These are phyloP conservation scores for Zopfochytrium polystomum DNA, from an alignment of 371 early-diverging fungal species.

Conservation along the genomic window DNA sequence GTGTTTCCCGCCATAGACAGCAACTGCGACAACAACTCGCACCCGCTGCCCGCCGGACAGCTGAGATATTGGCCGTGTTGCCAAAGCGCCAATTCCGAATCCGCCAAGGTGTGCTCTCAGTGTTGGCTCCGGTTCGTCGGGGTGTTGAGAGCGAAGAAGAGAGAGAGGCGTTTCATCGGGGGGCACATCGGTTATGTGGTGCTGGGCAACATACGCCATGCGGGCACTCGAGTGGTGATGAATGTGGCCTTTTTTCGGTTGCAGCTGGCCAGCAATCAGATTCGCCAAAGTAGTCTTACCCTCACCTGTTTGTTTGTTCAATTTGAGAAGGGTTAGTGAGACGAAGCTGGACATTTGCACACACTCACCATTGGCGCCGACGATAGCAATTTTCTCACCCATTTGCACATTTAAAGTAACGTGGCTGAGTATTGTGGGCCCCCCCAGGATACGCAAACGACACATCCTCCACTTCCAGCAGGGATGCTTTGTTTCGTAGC, in stretches of 20 bases:
- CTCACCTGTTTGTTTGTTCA: too few species aligned
- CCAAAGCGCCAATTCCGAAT: constrained; percentile 62
- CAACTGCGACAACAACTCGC: constrained; percentile 68
- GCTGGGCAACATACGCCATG: constrained; percentile 78
- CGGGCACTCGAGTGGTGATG: constrained; percentile 57
- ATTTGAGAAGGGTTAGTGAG: too few species aligned
- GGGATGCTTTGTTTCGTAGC: constrained; percentile 37
- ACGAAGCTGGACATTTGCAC: too few species aligned
- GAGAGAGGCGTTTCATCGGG: constrained; percentile 9
- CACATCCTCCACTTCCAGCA: constrained; percentile 63
- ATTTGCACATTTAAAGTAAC: constrained; percentile 63
- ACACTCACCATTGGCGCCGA: constrained; percentile 75
- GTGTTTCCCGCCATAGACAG: constrained; percentile 69
- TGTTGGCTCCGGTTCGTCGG: constrained; percentile 47
- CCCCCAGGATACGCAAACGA: constrained; percentile 55
- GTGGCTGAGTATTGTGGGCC: constrained; percentile 42
- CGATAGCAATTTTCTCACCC: constrained; percentile 60
- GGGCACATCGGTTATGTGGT: constrained; percentile 63
- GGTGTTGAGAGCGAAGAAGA: constrained; percentile 7
- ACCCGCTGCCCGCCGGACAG: constrained; percentile 77
- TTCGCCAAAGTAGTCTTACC: constrained; percentile 84
- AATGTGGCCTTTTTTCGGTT: constrained; percentile 58
- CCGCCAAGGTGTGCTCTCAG: constrained; percentile 64
- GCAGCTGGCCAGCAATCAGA: constrained; percentile 59
- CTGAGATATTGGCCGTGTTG: constrained; percentile 47